Conservation (phyloP, 1,284 basidiomycete species). For the Cystobasidium sp. region DNA sequence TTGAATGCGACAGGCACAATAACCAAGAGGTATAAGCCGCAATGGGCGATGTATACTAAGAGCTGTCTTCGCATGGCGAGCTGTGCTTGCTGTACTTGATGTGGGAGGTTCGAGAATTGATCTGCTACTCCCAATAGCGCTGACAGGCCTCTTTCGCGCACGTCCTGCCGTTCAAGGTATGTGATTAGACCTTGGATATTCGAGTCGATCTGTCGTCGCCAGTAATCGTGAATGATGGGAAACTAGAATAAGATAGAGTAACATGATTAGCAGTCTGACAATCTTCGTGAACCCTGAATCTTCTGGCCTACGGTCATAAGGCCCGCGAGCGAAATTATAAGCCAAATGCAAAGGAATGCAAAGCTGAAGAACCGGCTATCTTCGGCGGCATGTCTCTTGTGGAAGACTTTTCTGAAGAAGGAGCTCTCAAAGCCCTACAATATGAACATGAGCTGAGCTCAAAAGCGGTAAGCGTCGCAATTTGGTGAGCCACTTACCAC, state of each 20-base stretch:
- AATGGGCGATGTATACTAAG: conserved; percentile 29
- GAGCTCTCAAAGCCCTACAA: conserved; percentile 34
- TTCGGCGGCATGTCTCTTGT: conserved; percentile 22
- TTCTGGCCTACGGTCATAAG: conserved; percentile 19
- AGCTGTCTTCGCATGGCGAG: conserved; percentile 13
- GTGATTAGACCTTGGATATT: neutral
- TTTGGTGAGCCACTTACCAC: conserved; percentile 14
- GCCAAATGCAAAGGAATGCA: conserved; percentile 22
- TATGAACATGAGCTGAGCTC: neutral
- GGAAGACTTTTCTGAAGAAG: conserved; percentile 18
- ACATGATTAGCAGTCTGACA: neutral
- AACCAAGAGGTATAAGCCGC: conserved; percentile 13
- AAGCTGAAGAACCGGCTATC: conserved; percentile 31
- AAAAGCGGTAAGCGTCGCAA: neutral
- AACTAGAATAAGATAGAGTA: neutral
- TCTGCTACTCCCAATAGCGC: conserved; percentile 13
- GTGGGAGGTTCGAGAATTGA: conserved; percentile 1
- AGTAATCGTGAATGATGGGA: conserved; percentile 37
- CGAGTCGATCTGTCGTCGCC: conserved; percentile 24
- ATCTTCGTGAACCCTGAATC: neutral
- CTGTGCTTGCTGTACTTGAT: conserved; percentile 15
- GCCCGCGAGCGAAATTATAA: conserved; percentile 24
- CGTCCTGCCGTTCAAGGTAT: conserved; percentile 19
- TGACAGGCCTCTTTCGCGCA: conserved; percentile 1
- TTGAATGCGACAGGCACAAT: conserved; percentile 28